Conservation (phyloP, 2,329 filamentous ascomycete species). For the Sporothrix protearum region DNA sequence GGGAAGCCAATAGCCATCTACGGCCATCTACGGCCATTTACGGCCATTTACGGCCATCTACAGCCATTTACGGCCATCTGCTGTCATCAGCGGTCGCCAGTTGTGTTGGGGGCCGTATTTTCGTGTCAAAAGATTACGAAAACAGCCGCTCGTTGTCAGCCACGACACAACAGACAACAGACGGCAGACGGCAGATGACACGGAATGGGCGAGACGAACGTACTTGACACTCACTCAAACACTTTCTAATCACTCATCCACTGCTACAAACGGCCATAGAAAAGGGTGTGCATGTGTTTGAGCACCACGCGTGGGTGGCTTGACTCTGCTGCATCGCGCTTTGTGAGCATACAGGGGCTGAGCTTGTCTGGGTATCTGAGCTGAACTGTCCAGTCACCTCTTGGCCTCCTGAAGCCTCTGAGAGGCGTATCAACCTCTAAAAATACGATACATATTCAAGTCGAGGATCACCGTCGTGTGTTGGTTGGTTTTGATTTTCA, state of each 20-base stretch:
- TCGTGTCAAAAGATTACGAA: background rate
- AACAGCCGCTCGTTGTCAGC: background rate
- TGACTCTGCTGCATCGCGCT: background rate
- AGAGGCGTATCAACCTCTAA: background rate
- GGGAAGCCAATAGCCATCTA: background rate
- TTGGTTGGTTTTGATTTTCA: background rate
- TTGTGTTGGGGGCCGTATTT: background rate
- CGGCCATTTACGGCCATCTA: no score
- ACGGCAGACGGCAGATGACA: background rate
- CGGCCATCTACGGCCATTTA: background rate
- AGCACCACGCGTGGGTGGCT: background rate
- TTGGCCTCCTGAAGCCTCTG: background rate
- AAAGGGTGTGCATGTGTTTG: background rate
- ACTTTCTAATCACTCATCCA: background rate
- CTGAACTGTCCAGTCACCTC: background rate
- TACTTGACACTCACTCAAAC: background rate
- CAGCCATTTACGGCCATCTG: background rate
- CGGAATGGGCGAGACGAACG: background rate
- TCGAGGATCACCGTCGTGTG: background rate
- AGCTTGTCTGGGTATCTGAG: slow-evolving; percentile 1
- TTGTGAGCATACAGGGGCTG: background rate
- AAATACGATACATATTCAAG: background rate
- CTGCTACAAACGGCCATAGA: background rate
- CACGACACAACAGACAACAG: background rate
- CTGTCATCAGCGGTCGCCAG: background rate